Evolutionary conservation across 306 rosid species (phyloP), one percentile per base, ranked within the genome.

Genomic region (Pyrus pyrifolia): DNA sequence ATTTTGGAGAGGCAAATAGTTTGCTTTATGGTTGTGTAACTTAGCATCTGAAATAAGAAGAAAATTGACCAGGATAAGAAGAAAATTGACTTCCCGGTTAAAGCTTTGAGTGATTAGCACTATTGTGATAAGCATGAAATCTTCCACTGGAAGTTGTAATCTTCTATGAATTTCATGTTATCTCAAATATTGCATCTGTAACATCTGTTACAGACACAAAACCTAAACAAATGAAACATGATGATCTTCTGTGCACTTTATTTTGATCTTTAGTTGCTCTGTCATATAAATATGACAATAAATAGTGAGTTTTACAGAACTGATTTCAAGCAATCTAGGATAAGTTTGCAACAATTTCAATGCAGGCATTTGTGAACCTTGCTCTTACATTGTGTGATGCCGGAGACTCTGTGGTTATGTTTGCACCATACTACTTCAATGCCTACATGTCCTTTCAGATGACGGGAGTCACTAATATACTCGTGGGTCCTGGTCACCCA

Each of bases 331-430:
- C 75, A 45, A 72, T 85, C 30, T 72, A 77, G 67, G 61, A 81
- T 83, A 83, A 66, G 38, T 76, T 27, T 52, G 18, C 67, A 29
- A 73, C 33, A 22, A 22, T 75, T 75, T 22, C 53, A 59, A 69
- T 87, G 91, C 97, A 92, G 97, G 97, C 97, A 77, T 95, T 95
- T 65, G 99, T 95, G 83, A 96, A 92, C 83, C 74, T 96, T 31
- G 99, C 93, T 85, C 97, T 92, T 75, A 87, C 97, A 59, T 85
- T 96, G n/a, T 96, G 99, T 81, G 99, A 96, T 75, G 87, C 92
- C 11, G 98, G 96, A 68, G 98, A 93, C 64, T 89, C 93, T 0
- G 98, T 91, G 68, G 93, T 93, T 81, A 86, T 91, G 97, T 93
- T 91, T 82, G 96, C 95, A 62, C 98, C 95, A 8, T 91, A 93